A percentile compares a stretch with the other conserved stretches of the same genome.
Evolutionary conservation across 345 rosid genomes (phyloP).

Genomic region (Rhodamnia argentea): DNA sequence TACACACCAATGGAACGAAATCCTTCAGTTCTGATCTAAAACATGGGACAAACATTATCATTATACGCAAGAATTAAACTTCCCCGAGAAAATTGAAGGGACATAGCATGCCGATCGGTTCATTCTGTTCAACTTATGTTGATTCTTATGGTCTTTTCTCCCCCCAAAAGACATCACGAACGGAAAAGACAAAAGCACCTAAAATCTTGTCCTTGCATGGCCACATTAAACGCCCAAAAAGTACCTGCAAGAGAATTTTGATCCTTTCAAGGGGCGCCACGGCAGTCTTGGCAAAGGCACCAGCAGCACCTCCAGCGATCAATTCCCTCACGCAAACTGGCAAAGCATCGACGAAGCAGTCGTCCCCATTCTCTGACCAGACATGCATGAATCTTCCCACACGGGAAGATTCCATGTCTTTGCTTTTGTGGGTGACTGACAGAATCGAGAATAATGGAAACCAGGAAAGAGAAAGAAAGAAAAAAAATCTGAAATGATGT

Average conservation of each 20-base stretch:
- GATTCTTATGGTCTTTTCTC: no score
- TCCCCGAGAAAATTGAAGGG: background rate
- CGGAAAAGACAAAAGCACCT: background rate
- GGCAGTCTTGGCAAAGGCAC: constrained; percentile 78
- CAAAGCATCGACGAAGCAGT: constrained; percentile 35
- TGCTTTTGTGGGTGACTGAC: background rate
- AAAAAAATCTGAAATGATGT: background rate
- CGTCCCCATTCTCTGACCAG: constrained; percentile 21
- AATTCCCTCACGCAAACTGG: constrained; percentile 81
- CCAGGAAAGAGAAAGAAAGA: background rate
- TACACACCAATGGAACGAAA: constrained; percentile 64
- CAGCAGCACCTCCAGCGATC: constrained; percentile 94
- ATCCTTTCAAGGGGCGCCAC: constrained; percentile 84
- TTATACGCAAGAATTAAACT: background rate
- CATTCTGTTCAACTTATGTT: no score
- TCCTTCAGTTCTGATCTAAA: constrained; percentile 73
- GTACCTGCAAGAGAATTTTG: constrained; percentile 86
- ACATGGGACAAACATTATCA: background rate
- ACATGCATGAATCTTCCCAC: constrained; percentile 50
- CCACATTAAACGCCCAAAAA: background rate
- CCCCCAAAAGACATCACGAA: no score
- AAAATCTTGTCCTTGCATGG: background rate
- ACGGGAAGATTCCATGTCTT: background rate
- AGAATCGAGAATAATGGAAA: background rate
- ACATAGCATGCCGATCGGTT: background rate